Evolutionary conservation across 1,139 yeast genomes (phyloP), one percentile per base, ranked within the genome.

Genomic region (Meyerozyma smithsonii): DNA sequence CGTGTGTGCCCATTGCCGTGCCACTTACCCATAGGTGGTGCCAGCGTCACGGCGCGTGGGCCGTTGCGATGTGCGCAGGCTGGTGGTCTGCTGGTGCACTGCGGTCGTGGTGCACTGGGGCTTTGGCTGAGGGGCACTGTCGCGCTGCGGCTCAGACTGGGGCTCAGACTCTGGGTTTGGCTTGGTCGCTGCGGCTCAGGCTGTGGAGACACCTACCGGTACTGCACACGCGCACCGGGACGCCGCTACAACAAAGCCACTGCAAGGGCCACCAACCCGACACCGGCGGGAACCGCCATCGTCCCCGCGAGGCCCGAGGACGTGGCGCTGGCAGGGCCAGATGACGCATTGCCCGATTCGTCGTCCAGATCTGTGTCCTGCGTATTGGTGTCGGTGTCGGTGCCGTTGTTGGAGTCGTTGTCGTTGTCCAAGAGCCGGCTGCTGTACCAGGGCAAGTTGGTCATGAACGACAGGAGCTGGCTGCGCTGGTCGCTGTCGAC

Each of bases 371-470:
- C n/a, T n/a, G n/a, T n/a, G n/a, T n/a, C n/a, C n/a, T n/a, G n/a
- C n/a, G n/a, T n/a, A n/a, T n/a, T n/a, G n/a, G n/a, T n/a, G n/a
- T n/a, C n/a, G n/a, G 20, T 5, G 5, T 11, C 23, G 34, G 21
- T 8, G 2, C 16, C 24, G 26, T 4, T 8, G 25, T 10, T 16
- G 2, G 36, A 5, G 15, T 20, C 26, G 17, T 12, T 16, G 11
- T 8, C n/a, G 25, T 19, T 25, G 7, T 14, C 36, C 11, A 20
- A n/a, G 14, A 32, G 10, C 16, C 34, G 10, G 26, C 70, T 54
- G 14, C 66, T 39, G 52, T 61, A 66, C 77, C 77, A 71, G 23
- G 76, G 74, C 45, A 71, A 63, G 28, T 56, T 55, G 28, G 69
- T 59, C 28, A 73, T 75, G 49, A 58, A 69, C 21, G 68, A 50